phyloP scores from a whole-genome alignment of 225 moss, liverwort and hornwort species.

The Thuidium tamariscinum region DNA sequence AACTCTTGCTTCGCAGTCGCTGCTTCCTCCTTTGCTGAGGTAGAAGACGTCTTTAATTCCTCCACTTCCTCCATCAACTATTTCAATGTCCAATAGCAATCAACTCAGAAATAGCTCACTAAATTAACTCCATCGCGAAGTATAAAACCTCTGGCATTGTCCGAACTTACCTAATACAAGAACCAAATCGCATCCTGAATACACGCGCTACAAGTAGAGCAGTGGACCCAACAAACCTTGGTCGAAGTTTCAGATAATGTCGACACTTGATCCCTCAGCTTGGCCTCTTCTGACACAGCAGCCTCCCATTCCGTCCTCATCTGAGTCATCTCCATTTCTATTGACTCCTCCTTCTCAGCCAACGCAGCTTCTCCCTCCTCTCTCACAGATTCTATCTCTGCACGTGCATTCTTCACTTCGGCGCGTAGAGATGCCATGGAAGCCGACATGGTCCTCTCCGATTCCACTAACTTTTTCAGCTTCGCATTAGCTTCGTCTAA shows the following conservation, averaged over 20 bases:
- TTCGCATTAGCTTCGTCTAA: constrained; percentile 41
- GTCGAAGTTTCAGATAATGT: constrained; percentile 17
- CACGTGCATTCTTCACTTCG: constrained; percentile 31
- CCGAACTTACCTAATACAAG: background rate
- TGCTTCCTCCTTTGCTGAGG: constrained; percentile 11
- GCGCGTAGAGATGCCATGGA: constrained; percentile 53
- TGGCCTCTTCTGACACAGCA: constrained; percentile 37
- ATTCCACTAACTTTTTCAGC: constrained; percentile 32
- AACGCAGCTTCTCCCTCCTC: constrained; percentile 46
- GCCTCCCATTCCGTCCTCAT: constrained; percentile 44
- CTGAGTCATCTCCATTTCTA: constrained; percentile 43
- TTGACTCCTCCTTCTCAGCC: constrained; percentile 35
- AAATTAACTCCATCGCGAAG: background rate
- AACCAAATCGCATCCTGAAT: background rate
- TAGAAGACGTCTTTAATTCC: background rate
- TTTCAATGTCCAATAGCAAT: background rate
- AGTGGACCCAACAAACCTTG: constrained; percentile 20
- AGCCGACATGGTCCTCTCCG: constrained; percentile 50
- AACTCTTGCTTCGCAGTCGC: constrained; percentile 28
- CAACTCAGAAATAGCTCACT: background rate
- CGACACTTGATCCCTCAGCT: constrained; percentile 12
- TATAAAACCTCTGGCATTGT: background rate
- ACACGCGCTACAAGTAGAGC: background rate
- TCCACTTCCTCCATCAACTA: constrained; percentile 24
- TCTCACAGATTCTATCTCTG: constrained; percentile 32